These are phyloP conservation scores for Candida sanyaensis DNA, from an alignment of 1,139 yeast genomes.

Conservation along the genomic window DNA sequence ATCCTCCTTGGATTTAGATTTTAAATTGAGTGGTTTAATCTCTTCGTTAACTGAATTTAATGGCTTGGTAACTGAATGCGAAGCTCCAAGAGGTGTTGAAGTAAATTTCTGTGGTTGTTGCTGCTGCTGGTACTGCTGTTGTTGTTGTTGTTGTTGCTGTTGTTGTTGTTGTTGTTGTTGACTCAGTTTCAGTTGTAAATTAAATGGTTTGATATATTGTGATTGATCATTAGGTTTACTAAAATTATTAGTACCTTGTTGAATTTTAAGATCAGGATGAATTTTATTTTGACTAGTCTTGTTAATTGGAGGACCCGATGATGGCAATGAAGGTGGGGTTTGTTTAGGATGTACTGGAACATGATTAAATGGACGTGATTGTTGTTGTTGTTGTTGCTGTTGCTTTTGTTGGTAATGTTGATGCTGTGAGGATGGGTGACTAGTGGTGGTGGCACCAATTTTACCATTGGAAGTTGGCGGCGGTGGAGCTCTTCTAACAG, in stretches of 20 bases:
- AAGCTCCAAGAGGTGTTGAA: slow-evolving; percentile 10
- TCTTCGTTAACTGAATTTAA: slow-evolving; percentile 11
- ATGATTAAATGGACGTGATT: slow-evolving; percentile 10
- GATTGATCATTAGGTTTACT: slow-evolving; percentile 3
- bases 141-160: slow-evolving; percentile 1
- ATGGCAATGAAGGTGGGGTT: slow-evolving; percentile 34
- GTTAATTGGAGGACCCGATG: slow-evolving; percentile 15
- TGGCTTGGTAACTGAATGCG: slow-evolving; percentile 16
- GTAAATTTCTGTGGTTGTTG: not conserved
- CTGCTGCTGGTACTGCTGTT: slow-evolving; percentile 10
- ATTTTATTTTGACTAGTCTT: slow-evolving; percentile 16
- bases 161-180: slow-evolving; percentile 6
- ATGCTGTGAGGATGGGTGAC: not conserved
- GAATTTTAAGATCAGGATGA: slow-evolving; percentile 37
- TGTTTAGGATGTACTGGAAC: slow-evolving; percentile 28
- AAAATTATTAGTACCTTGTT: slow-evolving; percentile 17
- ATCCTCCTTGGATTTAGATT: slow-evolving; percentile 9
- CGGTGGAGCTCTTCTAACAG: slow-evolving; percentile 58
- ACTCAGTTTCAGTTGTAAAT: slow-evolving; percentile 19
- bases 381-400: slow-evolving; percentile 9
- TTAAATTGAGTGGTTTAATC: slow-evolving; percentile 16
- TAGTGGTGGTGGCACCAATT: not conserved
- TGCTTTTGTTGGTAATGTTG: slow-evolving; percentile 4
- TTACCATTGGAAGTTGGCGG: slow-evolving; percentile 35
- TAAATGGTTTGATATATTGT: slow-evolving; percentile 11